Evolutionary conservation across 306 rosid species (phyloP).

Genomic region (Canavalia gladiata): DNA sequence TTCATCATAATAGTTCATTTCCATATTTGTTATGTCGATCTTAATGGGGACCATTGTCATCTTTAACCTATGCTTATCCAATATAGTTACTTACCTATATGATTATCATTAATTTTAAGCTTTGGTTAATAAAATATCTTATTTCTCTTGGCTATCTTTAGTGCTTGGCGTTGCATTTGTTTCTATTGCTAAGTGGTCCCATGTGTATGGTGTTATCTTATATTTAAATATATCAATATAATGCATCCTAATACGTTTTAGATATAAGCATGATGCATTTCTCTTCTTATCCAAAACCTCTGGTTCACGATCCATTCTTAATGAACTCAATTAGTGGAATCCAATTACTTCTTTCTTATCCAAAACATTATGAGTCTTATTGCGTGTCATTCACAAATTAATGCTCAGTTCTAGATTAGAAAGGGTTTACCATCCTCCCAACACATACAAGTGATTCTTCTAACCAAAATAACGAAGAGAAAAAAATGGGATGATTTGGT

Average conservation of each 20-base stretch:
- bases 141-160: not conserved
- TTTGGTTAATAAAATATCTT: not conserved
- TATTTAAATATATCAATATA: not conserved
- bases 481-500: not conserved
- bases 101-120: not conserved
- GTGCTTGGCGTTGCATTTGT: not conserved
- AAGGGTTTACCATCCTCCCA: not conserved
- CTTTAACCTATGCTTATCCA: not conserved
- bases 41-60: not conserved
- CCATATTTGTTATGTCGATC: not conserved
- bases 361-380: constrained; percentile 3
- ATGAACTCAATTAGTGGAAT: constrained; percentile 22
- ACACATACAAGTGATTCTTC: not conserved
- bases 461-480: not conserved
- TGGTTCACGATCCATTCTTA: not conserved
- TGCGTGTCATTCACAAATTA: constrained; percentile 11
- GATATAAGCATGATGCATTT: not conserved
- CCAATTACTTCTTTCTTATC: constrained; percentile 9
- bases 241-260: not conserved
- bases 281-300: constrained; percentile 8
- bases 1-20: not conserved
- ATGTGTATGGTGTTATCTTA: not conserved
- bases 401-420: not conserved
- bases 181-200: not conserved
- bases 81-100: not conserved